Evolutionary conservation across 2,329 filamentous ascomycete species (phyloP), one percentile per base, ranked within the genome.

Genomic region (Phialemoniopsis sp.): DNA sequence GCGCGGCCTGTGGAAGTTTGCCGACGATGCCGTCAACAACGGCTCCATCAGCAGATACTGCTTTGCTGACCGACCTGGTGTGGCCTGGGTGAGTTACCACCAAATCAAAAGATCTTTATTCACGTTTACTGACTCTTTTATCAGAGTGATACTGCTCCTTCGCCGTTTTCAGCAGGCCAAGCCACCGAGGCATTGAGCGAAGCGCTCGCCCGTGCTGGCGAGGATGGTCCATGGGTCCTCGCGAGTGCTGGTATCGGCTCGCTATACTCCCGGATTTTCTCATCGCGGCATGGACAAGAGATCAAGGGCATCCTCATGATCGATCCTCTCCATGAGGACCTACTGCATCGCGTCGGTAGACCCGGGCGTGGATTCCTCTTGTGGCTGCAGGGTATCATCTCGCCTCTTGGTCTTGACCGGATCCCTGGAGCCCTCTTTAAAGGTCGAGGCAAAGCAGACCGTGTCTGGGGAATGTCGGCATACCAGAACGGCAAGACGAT

Each of bases 61-160:
- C 72, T 96, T 95, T 62, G 90, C 88, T 58, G 93, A 98, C 58
- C 85, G 93, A 16, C 93, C 93, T 1, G 93, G 93, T 2, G 77
- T 91, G 40, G 91, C 78, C 7, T 95, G 89, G 82, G 65, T 68
- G 50, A 52, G 63, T 54, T 8, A 7, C 17, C 30, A 21, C 7
- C n/a, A 15, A 18, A 33, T 36, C 15, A 34, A 16, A 26, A 7
- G 9, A n/a, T 4, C 16, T 10, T 26, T 12, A 15, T 18, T 3
- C 14, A 33, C 8, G 15, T n/a, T n/a, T 13, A 35, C 30, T 32
- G 8, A 38, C 35, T 14, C 13, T 36, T 44, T 19, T 36, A 28
- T 37, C 35, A 68, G 72, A 81, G 77, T 34, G 93, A 98, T 62
- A 91, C 93, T 40, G 89, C 91, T 0, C 93, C 93, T 3, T 96